Base-by-base conservation (phyloP, 164 flowering plant genomes). In the Dillenia suffruticosa region DNA sequence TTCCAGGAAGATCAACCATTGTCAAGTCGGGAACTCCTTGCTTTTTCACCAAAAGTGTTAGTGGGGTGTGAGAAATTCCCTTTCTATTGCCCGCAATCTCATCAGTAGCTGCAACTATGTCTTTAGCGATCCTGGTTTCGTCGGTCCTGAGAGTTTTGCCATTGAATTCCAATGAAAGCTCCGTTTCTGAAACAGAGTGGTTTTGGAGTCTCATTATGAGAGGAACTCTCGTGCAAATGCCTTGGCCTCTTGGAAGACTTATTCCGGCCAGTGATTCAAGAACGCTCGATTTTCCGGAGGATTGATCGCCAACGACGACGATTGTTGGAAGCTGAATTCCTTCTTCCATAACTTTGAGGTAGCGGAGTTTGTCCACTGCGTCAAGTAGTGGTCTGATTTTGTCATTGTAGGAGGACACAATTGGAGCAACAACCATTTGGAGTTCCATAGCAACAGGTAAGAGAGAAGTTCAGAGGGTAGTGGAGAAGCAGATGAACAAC, bases 1-100 rank as follows among this genome's bases (percentile, higher is more conserved):
- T 81, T 9, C 82, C 81, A 5, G 82, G 82, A 1, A 79, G 53
- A 46, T 79, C 82, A 11, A 79, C 70, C 77, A 79, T 79, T 0
- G 77, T 74, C 8, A 74, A 61, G 22, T 74, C 77, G 9, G 77
- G 77, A n/a, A 68, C 77, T 11, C 82, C 79, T 12, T 58, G 54
- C 48, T 76, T 79, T 51, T 67, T 79, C 16, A 79, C 82, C 8
- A 71, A 49, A 11, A 79, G 50, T 2, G 82, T 79, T 9, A 79
- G 57, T 0, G 79, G 74, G 19, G 69, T 46, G 56, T 72, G 65
- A 3, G 79, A 74, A 19, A 79, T 79, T 16, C 77, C 77, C 62
- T 79, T 76, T 0, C 68, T 68, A 10, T 19, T 55, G 14, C 83
- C 83, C 0, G 83, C 83, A 44, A 79, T 71, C 61, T 76, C 69